Percentiles rank a stretch among this genome's conserved stretches.
Evolutionary conservation across 2,329 filamentous ascomycete species (phyloP).

Genomic region (Corinectria fuckeliana): DNA sequence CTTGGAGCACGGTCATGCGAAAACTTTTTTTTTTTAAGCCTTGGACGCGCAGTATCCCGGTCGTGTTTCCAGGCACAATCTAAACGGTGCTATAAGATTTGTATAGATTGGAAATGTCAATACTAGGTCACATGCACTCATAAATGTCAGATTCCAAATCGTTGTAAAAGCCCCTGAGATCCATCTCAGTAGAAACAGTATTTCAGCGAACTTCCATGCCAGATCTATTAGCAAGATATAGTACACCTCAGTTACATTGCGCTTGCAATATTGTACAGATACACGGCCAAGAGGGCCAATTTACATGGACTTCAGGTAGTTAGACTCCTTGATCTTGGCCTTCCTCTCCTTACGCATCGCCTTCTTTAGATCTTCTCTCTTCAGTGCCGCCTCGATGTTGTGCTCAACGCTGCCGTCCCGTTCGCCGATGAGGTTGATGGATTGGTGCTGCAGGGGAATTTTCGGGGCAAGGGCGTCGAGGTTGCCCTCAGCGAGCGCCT

Average conservation of each 20-base stretch:
- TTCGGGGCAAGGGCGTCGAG: constrained; percentile 70
- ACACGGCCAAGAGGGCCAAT: constrained; percentile 17
- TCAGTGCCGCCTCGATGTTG: constrained; percentile 54
- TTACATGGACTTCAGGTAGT: constrained; percentile 85
- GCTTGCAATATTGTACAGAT: constrained; percentile 37
- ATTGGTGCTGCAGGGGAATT: constrained; percentile 79
- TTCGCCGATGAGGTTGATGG: constrained; percentile 70
- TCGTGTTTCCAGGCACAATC: constrained; percentile 17
- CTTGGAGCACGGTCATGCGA: constrained; percentile 18
- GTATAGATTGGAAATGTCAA: constrained; percentile 29
- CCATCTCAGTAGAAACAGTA: not conserved
- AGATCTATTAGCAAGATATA: constrained; percentile 29
- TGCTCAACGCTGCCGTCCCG: constrained; percentile 51
- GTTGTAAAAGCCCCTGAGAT: not conserved
- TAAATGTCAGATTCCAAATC: too few relatives aligned
- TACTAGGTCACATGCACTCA: constrained; percentile 14
- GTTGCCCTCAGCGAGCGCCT: constrained; percentile 69
- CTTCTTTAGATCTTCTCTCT: constrained; percentile 69
- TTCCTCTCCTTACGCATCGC: constrained; percentile 78
- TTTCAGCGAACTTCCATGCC: constrained; percentile 17
- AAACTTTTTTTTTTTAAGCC: constrained; percentile 1
- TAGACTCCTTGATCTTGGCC: constrained; percentile 80
- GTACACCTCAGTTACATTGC: constrained; percentile 35
- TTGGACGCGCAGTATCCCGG: not conserved
- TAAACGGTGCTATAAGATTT: not conserved